These are phyloP conservation scores for Pleurotus djamor DNA, from an alignment of 768 basidiomycete species.

Conservation along the genomic window DNA sequence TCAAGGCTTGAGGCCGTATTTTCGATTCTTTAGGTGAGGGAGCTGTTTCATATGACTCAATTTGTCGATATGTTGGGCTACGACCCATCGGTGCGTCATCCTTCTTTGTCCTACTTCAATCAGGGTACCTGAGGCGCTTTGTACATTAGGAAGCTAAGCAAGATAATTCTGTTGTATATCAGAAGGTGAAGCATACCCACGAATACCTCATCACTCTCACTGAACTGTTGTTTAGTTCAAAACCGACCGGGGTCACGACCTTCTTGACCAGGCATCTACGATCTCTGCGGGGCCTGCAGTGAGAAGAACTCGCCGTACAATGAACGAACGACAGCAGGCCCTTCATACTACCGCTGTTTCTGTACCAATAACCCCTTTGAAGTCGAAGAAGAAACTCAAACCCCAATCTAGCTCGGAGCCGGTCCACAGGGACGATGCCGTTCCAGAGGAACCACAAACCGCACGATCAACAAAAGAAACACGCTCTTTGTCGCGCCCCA, in stretches of 20 bases:
- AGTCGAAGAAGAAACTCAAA: conserved; percentile 20
- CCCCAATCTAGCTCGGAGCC: background rate
- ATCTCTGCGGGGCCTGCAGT: conserved; percentile 39
- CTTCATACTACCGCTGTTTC: conserved; percentile 28
- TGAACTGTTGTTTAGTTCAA: conserved; percentile 47
- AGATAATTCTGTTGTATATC: conserved; percentile 72
- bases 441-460: background rate
- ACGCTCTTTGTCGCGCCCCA: background rate
- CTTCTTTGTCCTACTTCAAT: background rate
- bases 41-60: conserved; percentile 86
- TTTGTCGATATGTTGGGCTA: conserved; percentile 76
- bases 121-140: conserved; percentile 2
- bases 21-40: conserved; percentile 56
- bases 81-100: conserved; percentile 63
- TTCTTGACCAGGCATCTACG: conserved; percentile 44
- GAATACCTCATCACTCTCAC: conserved; percentile 7
- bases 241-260: conserved; percentile 44
- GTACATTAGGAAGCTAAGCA: conserved; percentile 59
- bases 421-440: background rate
- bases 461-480: background rate
- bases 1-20: background rate
- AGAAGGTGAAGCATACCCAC: conserved; percentile 48
- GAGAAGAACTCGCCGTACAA: conserved; percentile 60
- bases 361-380: conserved; percentile 18
- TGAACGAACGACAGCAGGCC: conserved; percentile 49